These are phyloP conservation scores for Saccharomycopsis sp. DNA, from an alignment of 805 yeast species.

Conservation along the genomic window DNA sequence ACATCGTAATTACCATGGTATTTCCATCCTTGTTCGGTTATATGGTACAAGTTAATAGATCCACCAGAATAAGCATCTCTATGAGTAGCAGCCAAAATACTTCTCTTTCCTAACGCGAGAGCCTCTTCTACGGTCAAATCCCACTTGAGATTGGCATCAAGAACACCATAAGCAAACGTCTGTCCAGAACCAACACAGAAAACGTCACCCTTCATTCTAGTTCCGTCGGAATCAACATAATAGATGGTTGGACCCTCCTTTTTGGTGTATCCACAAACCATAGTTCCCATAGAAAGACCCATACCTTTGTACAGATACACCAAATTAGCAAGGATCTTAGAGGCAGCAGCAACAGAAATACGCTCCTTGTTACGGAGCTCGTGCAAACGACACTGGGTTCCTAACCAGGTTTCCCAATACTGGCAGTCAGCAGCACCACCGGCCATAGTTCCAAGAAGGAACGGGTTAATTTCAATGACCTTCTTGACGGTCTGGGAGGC, in stretches of 20 bases:
- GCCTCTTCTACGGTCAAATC: constrained; percentile 92
- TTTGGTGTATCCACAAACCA: constrained; percentile 95
- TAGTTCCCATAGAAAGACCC: constrained; percentile 99
- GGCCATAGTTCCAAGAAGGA: constrained; percentile 94
- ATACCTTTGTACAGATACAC: constrained; percentile 93
- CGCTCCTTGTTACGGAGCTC: constrained; percentile 93
- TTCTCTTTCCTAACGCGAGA: constrained; percentile 85
- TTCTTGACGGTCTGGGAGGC: constrained; percentile 97
- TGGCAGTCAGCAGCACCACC: constrained; percentile 99
- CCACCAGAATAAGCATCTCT: constrained; percentile 99
- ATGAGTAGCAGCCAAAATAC: constrained; percentile 95
- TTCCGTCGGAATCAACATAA: constrained; percentile 96
- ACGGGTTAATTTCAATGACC: constrained; percentile 94
- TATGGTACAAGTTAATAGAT: constrained; percentile 86
- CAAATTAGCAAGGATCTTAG: constrained; percentile 84
- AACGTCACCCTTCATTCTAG: constrained; percentile 87
- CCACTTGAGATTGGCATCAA: constrained; percentile 89
- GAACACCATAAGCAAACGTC: constrained; percentile 97
- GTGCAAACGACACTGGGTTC: constrained; percentile 90
- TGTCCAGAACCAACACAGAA: constrained; percentile 99
- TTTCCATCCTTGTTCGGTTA: constrained; percentile 89
- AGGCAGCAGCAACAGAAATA: constrained; percentile 93
- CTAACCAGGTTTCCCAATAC: constrained; percentile 98
- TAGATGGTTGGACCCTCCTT: constrained; percentile 93
- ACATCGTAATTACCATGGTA: constrained; percentile 95